Base-by-base conservation (phyloP, 2,329 filamentous ascomycete genomes). In the Arthrobotrys sinensis region DNA sequence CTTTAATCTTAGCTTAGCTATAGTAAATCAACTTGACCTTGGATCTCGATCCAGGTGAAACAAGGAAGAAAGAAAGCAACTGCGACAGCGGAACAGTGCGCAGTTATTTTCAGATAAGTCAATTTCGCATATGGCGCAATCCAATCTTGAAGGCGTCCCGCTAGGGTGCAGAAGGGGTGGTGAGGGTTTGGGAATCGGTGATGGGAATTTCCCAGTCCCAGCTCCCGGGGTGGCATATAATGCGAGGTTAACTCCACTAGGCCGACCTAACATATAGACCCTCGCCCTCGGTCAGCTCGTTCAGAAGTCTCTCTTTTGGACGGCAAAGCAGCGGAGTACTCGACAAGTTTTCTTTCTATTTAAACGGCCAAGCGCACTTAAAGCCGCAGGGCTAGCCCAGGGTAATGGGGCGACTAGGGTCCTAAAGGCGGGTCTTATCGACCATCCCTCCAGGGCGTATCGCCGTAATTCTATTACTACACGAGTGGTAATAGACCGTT, bases 21-120 rank as follows among this genome's bases (percentile, higher is more conserved):
- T 65, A 34, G 28, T 50, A 45, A 53, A 45, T 62, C 48, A 34
- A 48, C 43, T 43, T 40, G 19, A 50, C 21, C 38, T 70, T 21
- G 52, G 46, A 57, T 77, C 72, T 60, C 48, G 60, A 66, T 34
- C 43, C 55, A 65, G 46, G 36, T 73, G 57, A 48, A 60, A 60
- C 55, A 60, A 4, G 55, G 43, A 60, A 60, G 36, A 60, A 60
- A 43, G 36, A 60, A 60, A 65, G n/a, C 60, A 21, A 45, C 66
- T 63, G 73, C 73, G 46, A 78, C 67, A 63, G 38, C 62, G 53
- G 75, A 72, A 78, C 75, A 78, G 75, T 63, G 75, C 75, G 75
- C 62, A 78, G 67, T 72, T 78, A 78, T 72, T 78, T 78, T 67
- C 75, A 78, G 75, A 78, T 66, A 78, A 72, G 62, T 66, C 46